phyloP scores from a whole-genome alignment of 2,329 filamentous ascomycete species.

The Penicillium palitans region DNA sequence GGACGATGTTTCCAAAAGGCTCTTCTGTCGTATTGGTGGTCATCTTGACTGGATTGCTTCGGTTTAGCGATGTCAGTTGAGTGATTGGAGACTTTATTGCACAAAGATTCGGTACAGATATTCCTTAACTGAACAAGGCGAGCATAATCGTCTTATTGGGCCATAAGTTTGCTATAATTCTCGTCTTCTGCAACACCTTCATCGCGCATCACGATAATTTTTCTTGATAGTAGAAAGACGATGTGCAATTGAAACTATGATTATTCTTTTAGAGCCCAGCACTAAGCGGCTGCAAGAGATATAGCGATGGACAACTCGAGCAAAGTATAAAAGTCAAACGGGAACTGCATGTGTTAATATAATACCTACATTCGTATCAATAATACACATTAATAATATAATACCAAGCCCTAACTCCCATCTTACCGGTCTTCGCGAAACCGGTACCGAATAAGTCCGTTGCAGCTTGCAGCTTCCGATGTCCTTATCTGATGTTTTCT shows the following conservation, averaged over 20 bases:
- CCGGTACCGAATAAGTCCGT: background rate
- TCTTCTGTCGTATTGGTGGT: background rate
- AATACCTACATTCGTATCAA: background rate
- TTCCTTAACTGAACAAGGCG: background rate
- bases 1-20: background rate
- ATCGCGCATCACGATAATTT: background rate
- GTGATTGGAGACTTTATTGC: background rate
- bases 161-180: background rate
- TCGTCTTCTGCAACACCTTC: background rate
- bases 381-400: background rate
- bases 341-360: background rate
- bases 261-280: background rate
- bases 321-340: background rate
- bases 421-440: background rate
- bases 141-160: background rate
- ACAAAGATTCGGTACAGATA: background rate
- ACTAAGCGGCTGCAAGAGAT: background rate
- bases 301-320: background rate
- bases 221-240: background rate
- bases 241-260: background rate
- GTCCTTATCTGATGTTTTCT: slow-evolving; percentile 24
- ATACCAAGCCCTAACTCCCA: slow-evolving; percentile 6
- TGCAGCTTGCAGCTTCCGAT: background rate
- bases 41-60: background rate
- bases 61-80: background rate